Base-by-base conservation (phyloP, 2,329 filamentous ascomycete genomes). In the Colletotrichum sp. region DNA sequence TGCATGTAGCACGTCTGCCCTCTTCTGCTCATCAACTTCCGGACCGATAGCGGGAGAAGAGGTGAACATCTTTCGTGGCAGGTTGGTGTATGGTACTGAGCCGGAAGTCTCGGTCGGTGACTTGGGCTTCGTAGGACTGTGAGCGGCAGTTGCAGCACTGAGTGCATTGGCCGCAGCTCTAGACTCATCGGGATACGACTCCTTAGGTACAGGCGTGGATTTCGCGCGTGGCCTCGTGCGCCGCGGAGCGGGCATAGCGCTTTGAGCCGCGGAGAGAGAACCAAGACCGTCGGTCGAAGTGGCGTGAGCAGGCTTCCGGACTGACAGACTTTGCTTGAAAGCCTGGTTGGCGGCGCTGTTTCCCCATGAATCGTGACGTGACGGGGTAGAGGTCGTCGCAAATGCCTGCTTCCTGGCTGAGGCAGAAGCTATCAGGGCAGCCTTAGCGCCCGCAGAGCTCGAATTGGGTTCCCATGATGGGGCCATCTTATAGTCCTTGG, bases 1-100 rank as follows among this genome's bases (percentile, higher is more conserved):
- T 34, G 95, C 95, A 77, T 93, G 94, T 4, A 98, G 87, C 6
- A 93, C 92, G 78, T 95, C 94, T 60, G 93, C 91, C 73, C 91
- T 91, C 76, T 91, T 92, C 82, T 93, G 90, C 80, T 98, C 95
- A 55, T 97, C 93, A 0, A 92, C 85, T 80, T 97, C 95, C 3
- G 90, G 86, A 30, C 91, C 89, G 5, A 97, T 91, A 0, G 93
- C 93, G 6, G 96, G 95, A 38, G 91, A 87, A 2, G 94, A 93
- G 1, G 94, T 95, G 81, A 94, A 98, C 91, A 98, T 94, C 76
- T 93, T 92, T 76, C 93, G 89, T 43, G 91, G 88, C 84, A 95
- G 91, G 71, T 91, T 94, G 48, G 92, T 93, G 73, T 89, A 89
- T 1, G 94, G 91, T 55, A 93, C 85, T 68, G 96, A 91, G 13